phyloP scores from a whole-genome alignment of 2,329 filamentous ascomycete species.

The Trichoderma asperellum region DNA sequence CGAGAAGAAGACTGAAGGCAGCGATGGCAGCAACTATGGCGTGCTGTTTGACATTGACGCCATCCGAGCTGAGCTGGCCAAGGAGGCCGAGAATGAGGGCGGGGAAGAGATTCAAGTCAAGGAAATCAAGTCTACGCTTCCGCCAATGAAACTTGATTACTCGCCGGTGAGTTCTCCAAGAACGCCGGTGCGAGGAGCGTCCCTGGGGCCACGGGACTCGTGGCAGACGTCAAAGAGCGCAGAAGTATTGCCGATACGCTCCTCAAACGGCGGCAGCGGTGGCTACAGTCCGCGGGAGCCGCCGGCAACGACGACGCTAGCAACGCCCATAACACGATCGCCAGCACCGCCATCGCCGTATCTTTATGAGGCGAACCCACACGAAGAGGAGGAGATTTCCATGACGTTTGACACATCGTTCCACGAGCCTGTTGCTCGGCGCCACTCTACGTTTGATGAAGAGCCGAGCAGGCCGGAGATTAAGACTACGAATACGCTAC shows the following conservation, averaged over 20 bases:
- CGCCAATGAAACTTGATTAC: slow-evolving; percentile 81
- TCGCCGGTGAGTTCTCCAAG: slow-evolving; percentile 40
- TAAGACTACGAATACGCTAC: slow-evolving; percentile 52
- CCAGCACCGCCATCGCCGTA: slow-evolving; percentile 30
- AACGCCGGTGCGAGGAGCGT: slow-evolving; percentile 33
- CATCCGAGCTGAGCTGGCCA: slow-evolving; percentile 82
- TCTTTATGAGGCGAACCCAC: slow-evolving; percentile 44
- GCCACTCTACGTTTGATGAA: slow-evolving; percentile 32
- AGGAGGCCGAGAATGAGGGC: slow-evolving; percentile 61
- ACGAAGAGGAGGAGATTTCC: slow-evolving; percentile 60
- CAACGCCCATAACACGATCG: background rate
- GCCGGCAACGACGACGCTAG: slow-evolving; percentile 3
- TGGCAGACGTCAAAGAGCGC: slow-evolving; percentile 55
- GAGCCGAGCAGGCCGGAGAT: slow-evolving; percentile 37
- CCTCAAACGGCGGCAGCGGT: slow-evolving; percentile 33
- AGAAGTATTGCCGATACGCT: slow-evolving; percentile 41
- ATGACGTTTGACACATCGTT: slow-evolving; percentile 75
- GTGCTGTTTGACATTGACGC: slow-evolving; percentile 96
- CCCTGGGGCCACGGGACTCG: slow-evolving; percentile 31
- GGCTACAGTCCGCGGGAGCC: slow-evolving; percentile 23
- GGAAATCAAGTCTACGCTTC: slow-evolving; percentile 85
- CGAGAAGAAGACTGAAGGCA: slow-evolving; percentile 49
- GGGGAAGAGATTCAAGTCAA: slow-evolving; percentile 63
- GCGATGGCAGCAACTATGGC: slow-evolving; percentile 56
- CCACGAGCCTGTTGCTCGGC: slow-evolving; percentile 34